Percentiles rank a stretch among this genome's conserved stretches.
Evolutionary conservation across 192 early-diverging fungal genomes (phyloP).

Genomic region (Coemansia sp.): DNA sequence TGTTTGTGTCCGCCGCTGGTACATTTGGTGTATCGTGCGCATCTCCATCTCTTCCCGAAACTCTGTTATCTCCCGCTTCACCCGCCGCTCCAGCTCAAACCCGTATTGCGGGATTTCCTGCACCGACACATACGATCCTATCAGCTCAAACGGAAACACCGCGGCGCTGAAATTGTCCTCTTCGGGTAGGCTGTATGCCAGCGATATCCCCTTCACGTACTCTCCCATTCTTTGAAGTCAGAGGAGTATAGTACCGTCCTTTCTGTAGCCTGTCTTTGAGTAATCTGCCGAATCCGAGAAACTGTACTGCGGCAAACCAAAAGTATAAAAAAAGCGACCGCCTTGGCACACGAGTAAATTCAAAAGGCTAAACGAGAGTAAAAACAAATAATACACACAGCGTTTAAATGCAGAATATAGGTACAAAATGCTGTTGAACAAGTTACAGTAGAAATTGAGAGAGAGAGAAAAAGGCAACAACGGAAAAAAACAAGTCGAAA

Average conservation of each 20-base stretch:
- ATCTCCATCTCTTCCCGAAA: conserved; percentile 41
- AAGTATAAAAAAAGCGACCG: background rate
- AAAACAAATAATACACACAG: background rate
- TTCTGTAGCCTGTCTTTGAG: too few species aligned
- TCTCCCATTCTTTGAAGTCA: conserved; percentile 24
- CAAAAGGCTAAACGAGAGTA: too few species aligned
- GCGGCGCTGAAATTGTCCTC: conserved; percentile 33
- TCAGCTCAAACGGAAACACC: conserved; percentile 47
- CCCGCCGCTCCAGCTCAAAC: conserved; percentile 38
- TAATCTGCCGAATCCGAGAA: background rate
- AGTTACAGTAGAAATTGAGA: too few species aligned
- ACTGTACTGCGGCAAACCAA: background rate
- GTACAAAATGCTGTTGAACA: background rate
- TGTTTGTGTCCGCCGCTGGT: conserved; percentile 28
- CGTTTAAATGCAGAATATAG: background rate
- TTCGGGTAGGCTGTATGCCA: conserved; percentile 29
- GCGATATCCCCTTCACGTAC: conserved; percentile 28
- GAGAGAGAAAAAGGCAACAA: background rate
- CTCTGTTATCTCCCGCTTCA: conserved; percentile 25
- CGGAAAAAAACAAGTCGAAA: background rate
- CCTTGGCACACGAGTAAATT: too few species aligned
- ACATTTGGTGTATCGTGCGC: conserved; percentile 33
- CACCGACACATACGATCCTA: conserved; percentile 28
- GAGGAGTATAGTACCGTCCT: background rate
- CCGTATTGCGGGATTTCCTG: conserved; percentile 45